Percentiles rank a stretch among this genome's conserved stretches.
These are phyloP conservation scores for Thymus mandschuricus DNA, from an alignment of 257 asterid species.

Conservation along the genomic window DNA sequence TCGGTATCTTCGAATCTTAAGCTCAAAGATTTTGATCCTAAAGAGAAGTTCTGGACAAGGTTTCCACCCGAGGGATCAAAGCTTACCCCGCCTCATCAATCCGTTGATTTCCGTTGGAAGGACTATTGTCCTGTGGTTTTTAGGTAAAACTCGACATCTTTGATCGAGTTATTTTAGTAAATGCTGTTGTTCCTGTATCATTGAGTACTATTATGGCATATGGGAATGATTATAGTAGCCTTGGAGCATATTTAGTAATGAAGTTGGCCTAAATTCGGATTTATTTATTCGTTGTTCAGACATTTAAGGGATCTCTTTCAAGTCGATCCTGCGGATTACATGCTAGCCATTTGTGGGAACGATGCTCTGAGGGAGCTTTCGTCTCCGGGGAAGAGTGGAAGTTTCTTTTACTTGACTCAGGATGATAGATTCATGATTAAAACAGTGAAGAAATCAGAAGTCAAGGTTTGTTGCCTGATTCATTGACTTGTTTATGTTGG, in stretches of 20 bases:
- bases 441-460: constrained; percentile 97
- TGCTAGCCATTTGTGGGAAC: constrained; percentile 93
- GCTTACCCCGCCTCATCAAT: constrained; percentile 81
- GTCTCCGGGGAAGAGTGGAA: constrained; percentile 99
- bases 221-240: neutral
- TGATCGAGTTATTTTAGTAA: neutral
- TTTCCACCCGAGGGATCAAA: constrained; percentile 89
- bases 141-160: constrained; percentile 45
- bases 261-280: constrained; percentile 30
- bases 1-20: constrained; percentile 54
- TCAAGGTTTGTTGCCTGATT: constrained; percentile 74
- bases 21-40: constrained; percentile 84
- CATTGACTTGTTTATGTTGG: constrained; percentile 32
- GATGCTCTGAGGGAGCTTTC: constrained; percentile 96
- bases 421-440: constrained; percentile 98
- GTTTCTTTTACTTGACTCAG: constrained; percentile 90
- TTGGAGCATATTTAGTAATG: constrained; percentile 18
- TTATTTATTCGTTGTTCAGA: constrained; percentile 46
- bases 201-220: constrained; percentile 1
- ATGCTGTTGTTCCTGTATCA: neutral
- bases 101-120: constrained; percentile 85
- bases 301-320: constrained; percentile 85
- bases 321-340: constrained; percentile 97
- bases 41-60: constrained; percentile 90
- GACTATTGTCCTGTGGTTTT: constrained; percentile 91